Evolutionary conservation across 108 stramenopile genomes (phyloP).

Genomic region (Cafeteria roenbergensis): DNA sequence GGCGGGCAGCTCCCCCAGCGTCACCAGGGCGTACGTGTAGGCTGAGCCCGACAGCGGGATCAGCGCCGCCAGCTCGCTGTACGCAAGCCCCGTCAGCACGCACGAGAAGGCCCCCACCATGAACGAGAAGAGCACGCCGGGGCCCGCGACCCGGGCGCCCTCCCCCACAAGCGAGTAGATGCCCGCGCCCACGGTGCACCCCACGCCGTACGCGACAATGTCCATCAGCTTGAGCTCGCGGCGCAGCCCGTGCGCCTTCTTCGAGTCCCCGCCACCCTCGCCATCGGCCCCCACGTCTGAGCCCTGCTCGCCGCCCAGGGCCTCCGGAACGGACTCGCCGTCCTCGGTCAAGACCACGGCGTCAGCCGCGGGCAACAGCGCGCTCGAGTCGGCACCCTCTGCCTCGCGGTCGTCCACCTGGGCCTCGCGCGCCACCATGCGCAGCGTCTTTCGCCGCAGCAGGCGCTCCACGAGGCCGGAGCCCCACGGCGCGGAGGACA

Average conservation of each 20-base stretch:
- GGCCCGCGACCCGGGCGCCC: constrained; percentile 43
- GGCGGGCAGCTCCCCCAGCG: constrained; percentile 42
- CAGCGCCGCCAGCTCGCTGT: constrained; percentile 48
- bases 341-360: no score
- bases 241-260: constrained; percentile 19
- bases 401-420: no score
- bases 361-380: no score
- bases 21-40: constrained; percentile 47
- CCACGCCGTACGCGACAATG: constrained; percentile 39
- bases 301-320: no score
- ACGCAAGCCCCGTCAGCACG: constrained; percentile 39
- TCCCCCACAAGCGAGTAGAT: constrained; percentile 49
- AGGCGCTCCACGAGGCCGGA: no score
- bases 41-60: constrained; percentile 44
- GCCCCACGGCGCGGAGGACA: no score
- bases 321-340: no score
- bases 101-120: constrained; percentile 39
- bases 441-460: no score
- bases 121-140: constrained; percentile 40
- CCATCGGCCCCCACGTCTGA: no score
- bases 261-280: no score
- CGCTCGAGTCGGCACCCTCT: no score
- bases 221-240: constrained; percentile 33
- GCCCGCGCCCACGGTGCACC: constrained; percentile 43
- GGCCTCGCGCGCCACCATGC: no score